Conservation (phyloP, 495 filamentous ascomycete genomes). For the Talaromyces adpressus region DNA sequence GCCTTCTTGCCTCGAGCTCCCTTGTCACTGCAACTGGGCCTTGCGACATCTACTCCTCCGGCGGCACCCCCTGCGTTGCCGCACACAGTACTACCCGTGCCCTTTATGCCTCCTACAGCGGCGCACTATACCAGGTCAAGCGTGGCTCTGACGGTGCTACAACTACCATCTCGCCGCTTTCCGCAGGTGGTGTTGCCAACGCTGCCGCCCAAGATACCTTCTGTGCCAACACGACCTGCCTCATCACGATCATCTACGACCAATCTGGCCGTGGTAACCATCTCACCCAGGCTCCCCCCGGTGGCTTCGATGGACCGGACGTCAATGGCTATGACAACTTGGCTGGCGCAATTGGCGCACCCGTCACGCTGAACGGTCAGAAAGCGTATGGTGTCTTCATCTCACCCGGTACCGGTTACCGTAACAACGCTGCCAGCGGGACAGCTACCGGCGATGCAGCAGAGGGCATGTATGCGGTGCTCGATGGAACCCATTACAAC, state of each 20-base stretch:
- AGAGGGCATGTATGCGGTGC: constrained; percentile 53
- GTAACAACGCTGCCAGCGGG: constrained; percentile 42
- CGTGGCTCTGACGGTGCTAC: not conserved
- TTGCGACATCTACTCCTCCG: not conserved
- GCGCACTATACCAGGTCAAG: not conserved
- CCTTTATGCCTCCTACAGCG: not conserved
- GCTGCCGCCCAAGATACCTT: not conserved
- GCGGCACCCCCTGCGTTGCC: constrained; percentile 44
- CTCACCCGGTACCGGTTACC: constrained; percentile 48
- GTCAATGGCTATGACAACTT: constrained; percentile 46
- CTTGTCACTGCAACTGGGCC: constrained; percentile 1
- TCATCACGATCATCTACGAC: constrained; percentile 48
- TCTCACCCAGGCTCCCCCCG: constrained; percentile 28
- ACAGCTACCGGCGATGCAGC: constrained; percentile 45
- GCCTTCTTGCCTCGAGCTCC: constrained; percentile 30
- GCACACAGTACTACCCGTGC: constrained; percentile 51
- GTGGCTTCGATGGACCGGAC: constrained; percentile 40
- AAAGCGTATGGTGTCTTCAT: constrained; percentile 55
- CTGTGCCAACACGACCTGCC: not conserved
- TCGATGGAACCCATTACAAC: constrained; percentile 56
- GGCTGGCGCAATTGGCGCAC: constrained; percentile 48
- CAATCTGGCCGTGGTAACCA: constrained; percentile 28
- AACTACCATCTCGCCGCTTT: not conserved
- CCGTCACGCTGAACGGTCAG: constrained; percentile 48
- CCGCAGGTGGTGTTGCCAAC: not conserved